A percentile compares a stretch with the other conserved stretches of the same genome.
Evolutionary conservation across 768 basidiomycete species (phyloP).

Genomic region (Naganishia onofrii): DNA sequence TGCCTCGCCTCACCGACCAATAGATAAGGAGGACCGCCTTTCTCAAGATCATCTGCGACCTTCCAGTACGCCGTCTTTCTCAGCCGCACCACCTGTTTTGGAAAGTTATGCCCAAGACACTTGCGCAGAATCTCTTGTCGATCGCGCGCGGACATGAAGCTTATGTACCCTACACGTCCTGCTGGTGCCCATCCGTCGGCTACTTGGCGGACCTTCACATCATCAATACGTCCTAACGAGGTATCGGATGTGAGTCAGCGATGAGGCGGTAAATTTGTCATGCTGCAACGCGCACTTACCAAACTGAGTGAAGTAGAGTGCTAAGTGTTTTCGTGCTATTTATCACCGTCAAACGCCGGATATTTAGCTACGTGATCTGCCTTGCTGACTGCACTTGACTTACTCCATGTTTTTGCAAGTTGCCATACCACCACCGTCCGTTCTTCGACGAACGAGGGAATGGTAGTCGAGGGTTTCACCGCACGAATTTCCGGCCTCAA

Average conservation of each 20-base stretch:
- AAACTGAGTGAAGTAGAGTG: constrained; percentile 10
- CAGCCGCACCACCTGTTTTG: background rate
- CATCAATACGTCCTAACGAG: background rate
- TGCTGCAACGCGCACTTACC: background rate
- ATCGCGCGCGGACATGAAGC: background rate
- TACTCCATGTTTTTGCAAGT: constrained; percentile 1
- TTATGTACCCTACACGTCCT: background rate
- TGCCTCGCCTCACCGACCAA: background rate
- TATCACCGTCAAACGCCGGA: background rate
- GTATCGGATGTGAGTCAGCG: background rate
- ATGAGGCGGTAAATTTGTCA: no score
- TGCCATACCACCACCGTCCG: constrained; percentile 9
- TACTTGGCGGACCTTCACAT: constrained; percentile 14
- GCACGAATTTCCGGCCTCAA: background rate
- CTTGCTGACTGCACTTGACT: background rate
- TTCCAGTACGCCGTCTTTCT: background rate
- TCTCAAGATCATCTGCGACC: background rate
- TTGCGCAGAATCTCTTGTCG: background rate
- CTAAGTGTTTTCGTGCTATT: constrained; percentile 7
- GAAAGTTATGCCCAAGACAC: constrained; percentile 4
- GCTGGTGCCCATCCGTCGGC: constrained; percentile 14
- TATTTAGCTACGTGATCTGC: background rate
- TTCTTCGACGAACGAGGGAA: background rate
- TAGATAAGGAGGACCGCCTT: background rate
- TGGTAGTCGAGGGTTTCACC: background rate